Base-by-base conservation (phyloP, 2,329 filamentous ascomycete species). In the Pseudogymnoascus sp. region DNA sequence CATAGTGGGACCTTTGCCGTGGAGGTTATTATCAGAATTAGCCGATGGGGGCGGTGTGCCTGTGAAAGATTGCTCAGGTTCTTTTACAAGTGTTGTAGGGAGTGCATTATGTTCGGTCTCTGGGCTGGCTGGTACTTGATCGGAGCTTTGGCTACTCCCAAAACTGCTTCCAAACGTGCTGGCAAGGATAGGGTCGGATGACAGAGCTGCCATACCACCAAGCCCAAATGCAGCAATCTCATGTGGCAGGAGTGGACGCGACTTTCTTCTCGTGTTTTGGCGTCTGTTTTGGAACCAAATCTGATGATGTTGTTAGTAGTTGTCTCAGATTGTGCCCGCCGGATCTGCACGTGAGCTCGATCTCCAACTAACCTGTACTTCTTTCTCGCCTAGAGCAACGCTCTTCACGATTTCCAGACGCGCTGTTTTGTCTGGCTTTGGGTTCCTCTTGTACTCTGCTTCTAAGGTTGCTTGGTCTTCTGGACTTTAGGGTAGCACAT, bases 251-350 rank as follows among this genome's bases (percentile, higher is more conserved):
- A 96, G 81, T 56, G 93, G 92, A 69, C 90, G 88, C 63, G 91
- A 91, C 78, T 93, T 96, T 68, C 93, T 86, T 70, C 93, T 85
- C 74, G 96, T 91, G 76, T 96, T 96, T 75, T 97, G 93, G 68
- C 93, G 85, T 72, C 92, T 86, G 72, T 97, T 97, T 73, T 97
- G 93, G 77, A 97, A 97, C 93, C 93, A 97, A 70, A 97, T 96
- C 93, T 97, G 62, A 31, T 35, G 13, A 31, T 33, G 61, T 60
- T 26, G 37, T 61, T 61, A 61, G 19, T 61, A 7, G 59, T 6
- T 42, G 33, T 42, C 40, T 62, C 37, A 62, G 37, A 47, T 31
- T 62, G 7, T 33, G 42, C 11, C 31, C 61, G 61, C 40, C 35
- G 29, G 38, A 42, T 53, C n/a, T 59, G 29, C 40, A 47, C 35